Evolutionary conservation across 2,329 filamentous ascomycete genomes (phyloP), one percentile per base, ranked within the genome.

Genomic region (Coniochaeta hoffmannii): DNA sequence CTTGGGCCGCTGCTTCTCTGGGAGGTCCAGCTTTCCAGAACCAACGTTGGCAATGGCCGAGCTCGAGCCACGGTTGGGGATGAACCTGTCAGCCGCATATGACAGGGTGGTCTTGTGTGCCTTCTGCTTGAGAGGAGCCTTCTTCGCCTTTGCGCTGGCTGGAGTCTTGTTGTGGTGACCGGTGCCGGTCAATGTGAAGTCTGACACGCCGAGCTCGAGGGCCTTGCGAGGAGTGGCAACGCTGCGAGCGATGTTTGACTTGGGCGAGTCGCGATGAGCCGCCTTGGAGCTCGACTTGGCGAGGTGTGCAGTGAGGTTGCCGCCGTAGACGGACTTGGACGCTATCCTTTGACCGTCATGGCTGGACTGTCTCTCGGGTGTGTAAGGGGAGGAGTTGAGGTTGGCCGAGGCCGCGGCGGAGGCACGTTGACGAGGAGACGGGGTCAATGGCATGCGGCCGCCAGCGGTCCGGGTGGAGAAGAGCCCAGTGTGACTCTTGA

Each of bases 391-490:
- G 12, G 85, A 83, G 69, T 82, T 79, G 57, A 81, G 68, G 67
- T 79, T 81, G 61, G 74, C 61, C 12, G 79, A 73, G 55, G 76
- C 68, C 38, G 75, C 73, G 51, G 75, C 77, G 31, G 76, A 73
- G 32, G 78, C 76, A 61, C 85, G 82, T 60, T 79, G 75, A 63
- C 86, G 84, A 57, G 94, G 94, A 56, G 93, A 97, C 31, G 94
- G 93, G 4, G 93, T 97, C 69, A 99, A 77, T 64, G 94, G 92
- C 80, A 96, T 92, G 60, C 94, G 90, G 70, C 92, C 91, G 75
- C 93, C 92, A 72, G 92, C 94, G 70, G 92, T 94, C 71, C 91
- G 91, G 64, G 89, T 85, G 63, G 88, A 91, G 78, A 97, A 97
- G 66, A 97, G 82, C 58, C 91, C 90, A 75, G 88, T 86, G 73